These are phyloP conservation scores for Escovopsis sp. DNA, from an alignment of 2,329 filamentous ascomycete genomes.

Conservation along the genomic window DNA sequence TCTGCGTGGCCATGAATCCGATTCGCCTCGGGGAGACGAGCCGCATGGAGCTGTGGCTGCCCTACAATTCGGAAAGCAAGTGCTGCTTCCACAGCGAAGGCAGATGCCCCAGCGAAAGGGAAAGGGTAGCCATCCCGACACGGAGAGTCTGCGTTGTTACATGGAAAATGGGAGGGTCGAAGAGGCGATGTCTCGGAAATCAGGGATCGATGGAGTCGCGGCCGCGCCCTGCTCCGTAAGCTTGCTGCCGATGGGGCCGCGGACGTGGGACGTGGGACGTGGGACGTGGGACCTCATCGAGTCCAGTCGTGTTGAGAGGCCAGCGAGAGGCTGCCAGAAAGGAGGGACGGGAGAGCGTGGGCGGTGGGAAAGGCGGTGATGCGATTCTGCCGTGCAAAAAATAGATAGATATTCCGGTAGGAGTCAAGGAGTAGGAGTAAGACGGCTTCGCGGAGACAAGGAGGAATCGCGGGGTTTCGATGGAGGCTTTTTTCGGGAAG, in stretches of 20 bases:
- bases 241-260: too few relatives aligned
- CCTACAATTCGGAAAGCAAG: conserved; percentile 66
- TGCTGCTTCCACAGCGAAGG: conserved; percentile 57
- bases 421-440: too few relatives aligned
- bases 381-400: conserved; percentile 8
- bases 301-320: too few relatives aligned
- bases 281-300: too few relatives aligned
- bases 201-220: not conserved
- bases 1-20: conserved; percentile 7
- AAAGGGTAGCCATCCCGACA: conserved; percentile 27
- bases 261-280: too few relatives aligned
- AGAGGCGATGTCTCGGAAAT: not conserved
- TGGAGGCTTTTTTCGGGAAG: not conserved
- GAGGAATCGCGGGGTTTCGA: not conserved
- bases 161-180: conserved; percentile 1
- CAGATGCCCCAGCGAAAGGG: conserved; percentile 29
- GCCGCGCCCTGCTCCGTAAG: not conserved
- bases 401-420: too few relatives aligned
- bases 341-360: not conserved
- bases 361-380: conserved; percentile 9
- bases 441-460: not conserved
- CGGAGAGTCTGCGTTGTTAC: not conserved
- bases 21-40: not conserved
- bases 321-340: not conserved
- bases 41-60: not conserved